Percentiles rank a stretch among this genome's conserved stretches.
phyloP scores from a whole-genome alignment of 306 rosid species.

The Arachis hypogaea region DNA sequence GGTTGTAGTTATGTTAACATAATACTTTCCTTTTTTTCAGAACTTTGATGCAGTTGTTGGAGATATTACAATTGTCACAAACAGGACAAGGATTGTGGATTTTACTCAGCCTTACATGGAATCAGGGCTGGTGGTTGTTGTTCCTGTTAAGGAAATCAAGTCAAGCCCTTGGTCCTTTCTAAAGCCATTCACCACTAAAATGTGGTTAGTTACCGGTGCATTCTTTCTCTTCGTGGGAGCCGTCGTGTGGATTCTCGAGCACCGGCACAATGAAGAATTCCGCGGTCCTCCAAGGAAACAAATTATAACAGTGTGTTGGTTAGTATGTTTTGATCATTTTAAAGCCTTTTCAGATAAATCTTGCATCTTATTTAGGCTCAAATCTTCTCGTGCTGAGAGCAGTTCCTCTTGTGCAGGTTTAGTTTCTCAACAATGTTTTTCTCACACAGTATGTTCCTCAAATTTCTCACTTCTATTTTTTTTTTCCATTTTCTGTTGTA shows the following conservation, averaged over 20 bases:
- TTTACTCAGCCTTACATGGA: slow-evolving; percentile 93
- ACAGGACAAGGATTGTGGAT: slow-evolving; percentile 84
- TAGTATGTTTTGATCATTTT: slow-evolving; percentile 42
- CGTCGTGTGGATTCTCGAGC: slow-evolving; percentile 98
- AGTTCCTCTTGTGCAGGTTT: slow-evolving; percentile 76
- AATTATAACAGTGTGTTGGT: slow-evolving; percentile 81
- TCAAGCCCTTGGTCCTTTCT: slow-evolving; percentile 95
- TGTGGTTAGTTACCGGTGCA: slow-evolving; percentile 84
- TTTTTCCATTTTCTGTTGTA: slow-evolving; percentile 5
- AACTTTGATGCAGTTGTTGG: slow-evolving; percentile 93
- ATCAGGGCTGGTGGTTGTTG: slow-evolving; percentile 87
- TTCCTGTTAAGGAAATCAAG: slow-evolving; percentile 67
- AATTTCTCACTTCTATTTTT: slow-evolving; percentile 18
- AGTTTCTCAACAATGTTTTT: slow-evolving; percentile 97
- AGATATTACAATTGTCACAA: slow-evolving; percentile 87
- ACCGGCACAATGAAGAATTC: slow-evolving; percentile 77
- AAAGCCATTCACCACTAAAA: slow-evolving; percentile 76
- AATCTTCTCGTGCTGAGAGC: slow-evolving; percentile 30
- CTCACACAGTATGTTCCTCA: slow-evolving; percentile 79
- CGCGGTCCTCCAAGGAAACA: slow-evolving; percentile 89
- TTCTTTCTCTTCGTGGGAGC: slow-evolving; percentile 85
- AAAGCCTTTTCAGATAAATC: slow-evolving; percentile 24
- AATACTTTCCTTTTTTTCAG: slow-evolving; percentile 51
- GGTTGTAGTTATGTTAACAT: slow-evolving; percentile 35
- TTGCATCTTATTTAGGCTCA: background rate